phyloP scores from a whole-genome alignment of 2,329 filamentous ascomycete species.

The Cladorrhinum sp. region DNA sequence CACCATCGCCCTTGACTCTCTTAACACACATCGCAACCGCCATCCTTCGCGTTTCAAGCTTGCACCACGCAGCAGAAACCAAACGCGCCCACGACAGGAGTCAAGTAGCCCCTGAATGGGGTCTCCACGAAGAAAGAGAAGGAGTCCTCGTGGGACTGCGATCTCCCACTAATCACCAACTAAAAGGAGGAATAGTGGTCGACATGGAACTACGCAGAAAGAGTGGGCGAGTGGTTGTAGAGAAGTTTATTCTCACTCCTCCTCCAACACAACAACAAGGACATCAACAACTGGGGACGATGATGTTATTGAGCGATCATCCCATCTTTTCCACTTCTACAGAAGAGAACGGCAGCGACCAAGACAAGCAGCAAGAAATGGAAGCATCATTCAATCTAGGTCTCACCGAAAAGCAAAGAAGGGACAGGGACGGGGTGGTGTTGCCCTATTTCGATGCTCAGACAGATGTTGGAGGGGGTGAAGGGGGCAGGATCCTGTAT shows the following conservation, averaged over 20 bases:
- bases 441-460: slow-evolving; percentile 97
- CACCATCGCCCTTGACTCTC: slow-evolving; percentile 67
- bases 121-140: slow-evolving; percentile 72
- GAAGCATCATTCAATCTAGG: slow-evolving; percentile 82
- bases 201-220: slow-evolving; percentile 84
- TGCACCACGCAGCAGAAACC: slow-evolving; percentile 70
- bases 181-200: slow-evolving; percentile 61
- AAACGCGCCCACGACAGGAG: slow-evolving; percentile 76
- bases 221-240: slow-evolving; percentile 72
- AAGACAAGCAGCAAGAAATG: slow-evolving; percentile 53
- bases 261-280: slow-evolving; percentile 20
- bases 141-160: slow-evolving; percentile 71
- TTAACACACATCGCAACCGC: slow-evolving; percentile 86
- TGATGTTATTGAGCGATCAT: slow-evolving; percentile 72
- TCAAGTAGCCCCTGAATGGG: slow-evolving; percentile 72
- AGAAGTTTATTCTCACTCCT: slow-evolving; percentile 56
- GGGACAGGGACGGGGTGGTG: slow-evolving; percentile 83
- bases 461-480: slow-evolving; percentile 71
- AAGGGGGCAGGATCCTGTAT: slow-evolving; percentile 90
- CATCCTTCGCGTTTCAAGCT: slow-evolving; percentile 68
- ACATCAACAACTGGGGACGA: slow-evolving; percentile 19
- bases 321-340: slow-evolving; percentile 58
- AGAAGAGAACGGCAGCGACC: slow-evolving; percentile 36
- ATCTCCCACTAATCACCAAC: slow-evolving; percentile 37
- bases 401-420: slow-evolving; percentile 85